Conservation (phyloP, 495 filamentous ascomycete genomes). For the Patellaria atrata region DNA sequence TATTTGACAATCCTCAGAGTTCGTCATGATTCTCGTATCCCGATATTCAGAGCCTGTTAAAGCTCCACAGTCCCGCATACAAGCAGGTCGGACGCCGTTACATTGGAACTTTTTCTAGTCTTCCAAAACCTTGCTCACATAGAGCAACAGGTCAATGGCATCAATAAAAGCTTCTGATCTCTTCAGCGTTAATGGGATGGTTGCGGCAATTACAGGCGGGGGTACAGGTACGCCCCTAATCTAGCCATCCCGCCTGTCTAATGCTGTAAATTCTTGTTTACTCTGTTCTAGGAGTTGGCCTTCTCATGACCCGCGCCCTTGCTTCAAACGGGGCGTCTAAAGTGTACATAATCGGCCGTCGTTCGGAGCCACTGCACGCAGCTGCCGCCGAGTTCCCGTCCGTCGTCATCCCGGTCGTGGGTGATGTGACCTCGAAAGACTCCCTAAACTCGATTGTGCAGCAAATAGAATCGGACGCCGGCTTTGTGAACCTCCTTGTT, state of each 20-base stretch:
- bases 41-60: no score
- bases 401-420: constrained; percentile 43
- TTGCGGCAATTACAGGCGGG: constrained; percentile 48
- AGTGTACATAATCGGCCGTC: constrained; percentile 56
- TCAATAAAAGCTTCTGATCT: constrained; percentile 25
- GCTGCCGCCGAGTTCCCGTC: constrained; percentile 21
- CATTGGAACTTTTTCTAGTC: no score
- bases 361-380: constrained; percentile 36
- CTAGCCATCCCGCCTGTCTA: no score
- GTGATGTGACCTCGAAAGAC: constrained; percentile 53
- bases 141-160: no score
- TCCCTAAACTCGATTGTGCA: constrained; percentile 39
- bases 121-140: no score
- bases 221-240: constrained; percentile 40
- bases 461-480: constrained; percentile 38
- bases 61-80: no score
- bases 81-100: no score
- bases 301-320: constrained; percentile 50
- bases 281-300: constrained; percentile 57
- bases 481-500: constrained; percentile 48
- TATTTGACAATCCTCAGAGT: no score
- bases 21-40: no score
- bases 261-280: no score
- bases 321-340: constrained; percentile 47
- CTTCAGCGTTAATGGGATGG: constrained; percentile 43